Evolutionary conservation across 2,329 filamentous ascomycete species (phyloP).

Genomic region (Alternaria solani): DNA sequence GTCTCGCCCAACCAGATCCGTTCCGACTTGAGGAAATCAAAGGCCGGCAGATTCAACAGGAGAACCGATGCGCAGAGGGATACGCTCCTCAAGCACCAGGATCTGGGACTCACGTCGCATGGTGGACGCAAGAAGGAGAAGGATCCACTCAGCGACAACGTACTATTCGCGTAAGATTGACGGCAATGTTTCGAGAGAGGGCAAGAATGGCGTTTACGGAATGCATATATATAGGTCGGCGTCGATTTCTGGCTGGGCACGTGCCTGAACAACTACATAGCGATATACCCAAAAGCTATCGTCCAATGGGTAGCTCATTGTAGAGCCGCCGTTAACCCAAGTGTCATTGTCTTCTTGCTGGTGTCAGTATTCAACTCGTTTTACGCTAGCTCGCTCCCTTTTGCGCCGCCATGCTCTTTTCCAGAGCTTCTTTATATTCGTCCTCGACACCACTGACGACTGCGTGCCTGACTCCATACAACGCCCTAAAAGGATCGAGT

Average conservation of each 20-base stretch:
- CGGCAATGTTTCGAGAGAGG: slow-evolving; percentile 7
- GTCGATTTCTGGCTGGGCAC: slow-evolving; percentile 11
- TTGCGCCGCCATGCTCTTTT: slow-evolving; percentile 42
- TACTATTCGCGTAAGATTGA: slow-evolving; percentile 72
- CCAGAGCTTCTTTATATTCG: slow-evolving; percentile 47
- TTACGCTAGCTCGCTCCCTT: slow-evolving; percentile 10
- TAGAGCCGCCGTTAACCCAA: slow-evolving; percentile 8
- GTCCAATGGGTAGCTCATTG: slow-evolving; percentile 19
- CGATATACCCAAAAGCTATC: slow-evolving; percentile 36
- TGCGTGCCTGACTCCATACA: slow-evolving; percentile 49
- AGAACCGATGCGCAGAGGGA: slow-evolving; percentile 78
- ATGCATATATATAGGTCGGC: slow-evolving; percentile 16
- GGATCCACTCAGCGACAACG: slow-evolving; percentile 77
- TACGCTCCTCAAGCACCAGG: slow-evolving; percentile 75
- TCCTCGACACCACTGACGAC: slow-evolving; percentile 52
- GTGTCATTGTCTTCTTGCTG: background rate
- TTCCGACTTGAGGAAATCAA: slow-evolving; percentile 77
- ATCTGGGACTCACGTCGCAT: slow-evolving; percentile 75
- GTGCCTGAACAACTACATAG: slow-evolving; percentile 15
- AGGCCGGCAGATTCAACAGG: slow-evolving; percentile 79
- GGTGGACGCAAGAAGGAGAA: slow-evolving; percentile 69
- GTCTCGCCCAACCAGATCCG: slow-evolving; percentile 95
- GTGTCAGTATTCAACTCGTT: background rate
- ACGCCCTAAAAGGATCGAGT: slow-evolving; percentile 52
- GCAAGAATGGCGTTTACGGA: slow-evolving; percentile 30